Conservation (phyloP, 2,329 filamentous ascomycete genomes). For the Knoxdaviesia capensis region DNA sequence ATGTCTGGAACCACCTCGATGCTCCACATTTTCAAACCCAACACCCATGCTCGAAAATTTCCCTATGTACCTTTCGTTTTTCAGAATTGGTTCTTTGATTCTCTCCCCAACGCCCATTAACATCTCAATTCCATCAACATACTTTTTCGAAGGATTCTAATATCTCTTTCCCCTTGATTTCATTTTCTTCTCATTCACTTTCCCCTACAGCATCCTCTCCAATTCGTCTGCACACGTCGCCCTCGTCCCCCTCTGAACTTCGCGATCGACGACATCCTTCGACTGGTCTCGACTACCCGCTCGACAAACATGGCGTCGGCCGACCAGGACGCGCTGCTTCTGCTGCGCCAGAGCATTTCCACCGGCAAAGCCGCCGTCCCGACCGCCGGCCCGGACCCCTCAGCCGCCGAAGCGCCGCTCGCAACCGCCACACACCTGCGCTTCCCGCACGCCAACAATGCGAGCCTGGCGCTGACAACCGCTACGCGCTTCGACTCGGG, state of each 20-base stretch:
- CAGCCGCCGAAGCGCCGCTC: slow-evolving; percentile 41
- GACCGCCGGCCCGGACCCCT: slow-evolving; percentile 46
- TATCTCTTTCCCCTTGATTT: background rate
- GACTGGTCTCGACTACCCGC: too few species aligned
- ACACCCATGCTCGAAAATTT: too few species aligned
- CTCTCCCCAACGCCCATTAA: too few species aligned
- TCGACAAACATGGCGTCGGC: slow-evolving; percentile 21
- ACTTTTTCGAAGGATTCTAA: background rate
- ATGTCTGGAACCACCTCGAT: too few species aligned
- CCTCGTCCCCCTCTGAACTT: too few species aligned
- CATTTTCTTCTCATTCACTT: background rate
- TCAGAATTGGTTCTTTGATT: too few species aligned
- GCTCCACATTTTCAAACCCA: too few species aligned
- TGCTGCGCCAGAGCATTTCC: slow-evolving; percentile 68
- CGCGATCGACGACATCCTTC: too few species aligned
- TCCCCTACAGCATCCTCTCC: too few species aligned
- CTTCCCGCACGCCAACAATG: slow-evolving; percentile 41
- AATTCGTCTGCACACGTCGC: too few species aligned
- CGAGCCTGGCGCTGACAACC: slow-evolving; percentile 46
- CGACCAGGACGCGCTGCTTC: slow-evolving; percentile 58
- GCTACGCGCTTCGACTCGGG: slow-evolving; percentile 78
- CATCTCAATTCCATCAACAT: too few species aligned
- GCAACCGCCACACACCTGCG: slow-evolving; percentile 60
- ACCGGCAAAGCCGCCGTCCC: slow-evolving; percentile 50
- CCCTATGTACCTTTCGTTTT: too few species aligned